These are phyloP conservation scores for Thymus mandschuricus DNA, from an alignment of 257 asterid species.

Conservation along the genomic window DNA sequence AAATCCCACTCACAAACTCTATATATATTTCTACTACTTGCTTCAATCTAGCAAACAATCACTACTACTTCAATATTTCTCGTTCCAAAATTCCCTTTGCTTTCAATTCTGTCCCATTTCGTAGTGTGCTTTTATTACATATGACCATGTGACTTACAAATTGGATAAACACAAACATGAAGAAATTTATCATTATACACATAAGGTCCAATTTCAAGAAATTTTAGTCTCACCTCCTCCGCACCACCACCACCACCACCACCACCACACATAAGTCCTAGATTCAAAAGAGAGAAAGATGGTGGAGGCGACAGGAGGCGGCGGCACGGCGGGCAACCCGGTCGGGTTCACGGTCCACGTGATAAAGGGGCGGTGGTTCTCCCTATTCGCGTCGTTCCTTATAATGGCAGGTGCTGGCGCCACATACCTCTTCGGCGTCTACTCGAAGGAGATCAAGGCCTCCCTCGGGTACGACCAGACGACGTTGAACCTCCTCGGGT, in stretches of 20 bases:
- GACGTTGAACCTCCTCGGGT: constrained; percentile 76
- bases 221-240: not conserved
- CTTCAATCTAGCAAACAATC: not conserved
- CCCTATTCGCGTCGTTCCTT: constrained; percentile 79
- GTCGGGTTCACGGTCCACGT: constrained; percentile 49
- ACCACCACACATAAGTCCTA: too few species aligned
- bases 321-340: constrained; percentile 5
- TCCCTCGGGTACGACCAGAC: constrained; percentile 79
- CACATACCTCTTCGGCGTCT: constrained; percentile 75
- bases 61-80: not conserved
- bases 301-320: constrained; percentile 21
- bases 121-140: not conserved
- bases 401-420: constrained; percentile 97
- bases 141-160: not conserved
- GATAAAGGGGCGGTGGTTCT: constrained; percentile 77
- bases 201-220: not conserved
- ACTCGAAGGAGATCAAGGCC: constrained; percentile 76
- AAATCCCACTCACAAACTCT: not conserved
- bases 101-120: too few species aligned
- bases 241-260: not conserved
- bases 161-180: not conserved
- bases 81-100: too few species aligned
- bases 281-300: not conserved
- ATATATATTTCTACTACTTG: not conserved
- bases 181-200: not conserved